Evolutionary conservation across 768 basidiomycete species (phyloP), one percentile per base, ranked within the genome.

Genomic region (Podaxis rugospora): DNA sequence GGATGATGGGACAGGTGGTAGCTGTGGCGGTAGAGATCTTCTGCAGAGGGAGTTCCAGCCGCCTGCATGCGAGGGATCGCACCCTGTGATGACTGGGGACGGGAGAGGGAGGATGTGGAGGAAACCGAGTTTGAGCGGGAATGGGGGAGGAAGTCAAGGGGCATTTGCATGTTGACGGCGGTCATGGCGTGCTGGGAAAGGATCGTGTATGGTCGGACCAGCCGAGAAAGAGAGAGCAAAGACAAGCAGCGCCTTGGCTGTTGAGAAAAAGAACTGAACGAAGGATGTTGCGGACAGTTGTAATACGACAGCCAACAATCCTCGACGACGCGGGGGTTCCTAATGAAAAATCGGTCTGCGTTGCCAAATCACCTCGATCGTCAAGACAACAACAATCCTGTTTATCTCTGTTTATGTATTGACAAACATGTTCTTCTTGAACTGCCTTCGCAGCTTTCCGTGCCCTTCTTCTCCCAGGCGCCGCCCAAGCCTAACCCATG

Each of bases 91-190:
- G 90, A 92, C 65, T 89, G 89, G 40, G 90, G 89, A 23, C 90
- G 84, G 51, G 90, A 89, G 67, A 80, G 80, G 66, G 87, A 84
- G 1, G 87, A 89, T 52, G 85, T 81, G 40, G 90, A 91, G 46
- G 88, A 88, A 71, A 90, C 82, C 18, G 91, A 93, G 71, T 81
- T 84, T 49, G 90, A 90, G 70, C 91, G 83, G 32, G 90, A 91
- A 71, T 90, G 91, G 51, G 87, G 85, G 56, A 88, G 76, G 72
- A 89, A 90, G 72, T 91, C 89, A 75, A 90, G 83, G 63, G 88
- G 82, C 75, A 87, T 82, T 73, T 89, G 87, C 66, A 89, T 80
- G 73, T 87, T 88, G 74, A 88, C 83, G 68, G 88, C 85, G 75
- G 88, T 83, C 87, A 90, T 89, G 61, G 68, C 66, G 69, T 57